phyloP scores from a whole-genome alignment of 225 moss, liverwort and hornwort genomes.

The Physcomitrellopsis africana region DNA sequence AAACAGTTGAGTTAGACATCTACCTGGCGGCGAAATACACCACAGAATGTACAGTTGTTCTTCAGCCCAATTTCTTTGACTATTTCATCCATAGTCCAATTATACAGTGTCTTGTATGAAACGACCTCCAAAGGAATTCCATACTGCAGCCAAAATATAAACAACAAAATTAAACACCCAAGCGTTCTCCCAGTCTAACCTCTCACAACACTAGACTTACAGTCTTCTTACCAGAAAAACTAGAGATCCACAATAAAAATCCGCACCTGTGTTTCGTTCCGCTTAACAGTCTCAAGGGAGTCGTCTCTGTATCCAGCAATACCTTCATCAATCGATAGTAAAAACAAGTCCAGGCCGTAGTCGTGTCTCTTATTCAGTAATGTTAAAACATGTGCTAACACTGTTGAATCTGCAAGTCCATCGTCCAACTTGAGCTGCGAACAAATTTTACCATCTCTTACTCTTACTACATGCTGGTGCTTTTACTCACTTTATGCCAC shows the following conservation, averaged over 20 bases:
- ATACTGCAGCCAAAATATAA: constrained; percentile 70
- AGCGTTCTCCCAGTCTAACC: neutral
- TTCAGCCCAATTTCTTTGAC: constrained; percentile 94
- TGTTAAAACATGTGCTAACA: constrained; percentile 90
- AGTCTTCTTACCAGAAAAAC: neutral
- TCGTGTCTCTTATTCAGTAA: constrained; percentile 85
- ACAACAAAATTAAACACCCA: constrained; percentile 10
- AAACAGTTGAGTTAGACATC: neutral
- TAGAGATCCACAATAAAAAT: neutral
- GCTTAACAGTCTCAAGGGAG: constrained; percentile 96
- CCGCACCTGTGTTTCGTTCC: constrained; percentile 90
- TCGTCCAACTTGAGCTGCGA: neutral
- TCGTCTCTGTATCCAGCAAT: constrained; percentile 99
- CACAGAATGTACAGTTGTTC: constrained; percentile 98
- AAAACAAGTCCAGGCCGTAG: constrained; percentile 94
- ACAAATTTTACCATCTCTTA: neutral
- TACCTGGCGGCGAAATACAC: constrained; percentile 98
- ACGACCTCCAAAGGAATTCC: constrained; percentile 94
- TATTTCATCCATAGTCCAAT: constrained; percentile 99
- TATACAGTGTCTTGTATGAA: constrained; percentile 89
- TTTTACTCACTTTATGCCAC: neutral
- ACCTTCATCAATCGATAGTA: constrained; percentile 95
- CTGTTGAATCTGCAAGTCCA: constrained; percentile 91
- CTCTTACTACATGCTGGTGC: too few relatives aligned
- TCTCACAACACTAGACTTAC: neutral